Percentiles rank a stretch among this genome's conserved stretches.
These are phyloP conservation scores for Xylaria nigripes DNA, from an alignment of 495 filamentous ascomycete species.

Conservation along the genomic window DNA sequence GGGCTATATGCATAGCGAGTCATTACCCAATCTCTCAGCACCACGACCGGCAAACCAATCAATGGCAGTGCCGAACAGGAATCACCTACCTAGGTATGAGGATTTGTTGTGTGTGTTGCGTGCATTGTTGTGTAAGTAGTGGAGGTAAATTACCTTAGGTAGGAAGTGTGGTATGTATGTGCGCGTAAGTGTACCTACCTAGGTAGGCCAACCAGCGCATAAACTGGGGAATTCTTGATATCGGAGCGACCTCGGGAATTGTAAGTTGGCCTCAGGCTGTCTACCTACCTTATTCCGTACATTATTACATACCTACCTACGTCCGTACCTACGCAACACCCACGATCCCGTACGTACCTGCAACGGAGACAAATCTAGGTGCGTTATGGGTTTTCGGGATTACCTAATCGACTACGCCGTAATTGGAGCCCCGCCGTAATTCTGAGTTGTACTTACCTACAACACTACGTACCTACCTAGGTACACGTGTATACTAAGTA, in stretches of 20 bases:
- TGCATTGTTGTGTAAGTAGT: conserved; percentile 1
- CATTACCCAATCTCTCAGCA: conserved; percentile 15
- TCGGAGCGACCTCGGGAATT: conserved; percentile 4
- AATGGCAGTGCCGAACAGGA: background rate
- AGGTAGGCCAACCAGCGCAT: background rate
- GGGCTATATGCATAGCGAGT: conserved; percentile 14
- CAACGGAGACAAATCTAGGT: too few relatives aligned
- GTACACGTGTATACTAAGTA: too few relatives aligned
- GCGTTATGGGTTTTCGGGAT: background rate
- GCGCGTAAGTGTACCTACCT: background rate
- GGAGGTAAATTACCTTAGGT: background rate
- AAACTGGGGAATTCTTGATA: conserved; percentile 2
- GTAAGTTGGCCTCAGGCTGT: background rate
- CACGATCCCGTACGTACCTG: too few relatives aligned
- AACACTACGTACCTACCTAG: too few relatives aligned
- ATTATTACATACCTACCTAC: too few relatives aligned
- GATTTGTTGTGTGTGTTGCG: background rate
- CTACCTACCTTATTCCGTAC: too few relatives aligned
- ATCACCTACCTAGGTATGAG: background rate
- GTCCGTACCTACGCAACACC: too few relatives aligned
- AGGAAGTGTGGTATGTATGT: background rate
- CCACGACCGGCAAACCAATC: conserved; percentile 9
- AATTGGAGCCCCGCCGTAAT: too few relatives aligned
- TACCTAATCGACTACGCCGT: background rate
- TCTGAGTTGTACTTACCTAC: too few relatives aligned